These are phyloP conservation scores for Phytophthora kernoviae DNA, from an alignment of 352 stramenopile genomes.

Conservation along the genomic window DNA sequence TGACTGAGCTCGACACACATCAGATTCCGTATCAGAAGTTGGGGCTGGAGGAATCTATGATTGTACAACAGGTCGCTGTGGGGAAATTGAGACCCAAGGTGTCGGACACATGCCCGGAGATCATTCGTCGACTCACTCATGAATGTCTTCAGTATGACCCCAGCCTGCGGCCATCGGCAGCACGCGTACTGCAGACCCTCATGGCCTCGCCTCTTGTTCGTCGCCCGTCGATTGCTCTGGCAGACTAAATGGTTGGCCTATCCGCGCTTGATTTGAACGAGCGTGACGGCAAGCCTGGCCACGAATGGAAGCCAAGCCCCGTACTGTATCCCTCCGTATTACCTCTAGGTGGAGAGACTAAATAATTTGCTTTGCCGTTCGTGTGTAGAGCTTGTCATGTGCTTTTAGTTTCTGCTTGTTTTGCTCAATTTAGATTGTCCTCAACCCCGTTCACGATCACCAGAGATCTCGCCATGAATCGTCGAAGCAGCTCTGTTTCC, in stretches of 20 bases:
- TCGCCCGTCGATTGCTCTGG: slow-evolving; percentile 49
- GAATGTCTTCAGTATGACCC: slow-evolving; percentile 85
- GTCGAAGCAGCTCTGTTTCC: slow-evolving; percentile 13
- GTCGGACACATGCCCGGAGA: slow-evolving; percentile 75
- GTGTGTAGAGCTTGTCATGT: neutral
- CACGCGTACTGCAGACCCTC: slow-evolving; percentile 74
- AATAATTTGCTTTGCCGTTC: slow-evolving; percentile 20
- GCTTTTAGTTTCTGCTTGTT: slow-evolving; percentile 5
- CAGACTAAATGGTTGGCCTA: slow-evolving; percentile 33
- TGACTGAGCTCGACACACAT: slow-evolving; percentile 76
- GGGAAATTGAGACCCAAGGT: slow-evolving; percentile 80
- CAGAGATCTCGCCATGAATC: slow-evolving; percentile 5
- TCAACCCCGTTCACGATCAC: neutral
- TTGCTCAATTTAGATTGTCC: slow-evolving; percentile 16
- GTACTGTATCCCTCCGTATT: slow-evolving; percentile 34
- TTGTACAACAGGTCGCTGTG: slow-evolving; percentile 80
- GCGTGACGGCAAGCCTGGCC: slow-evolving; percentile 27
- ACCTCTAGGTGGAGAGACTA: slow-evolving; percentile 24
- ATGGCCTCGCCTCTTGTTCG: slow-evolving; percentile 67
- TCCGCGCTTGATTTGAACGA: slow-evolving; percentile 18
- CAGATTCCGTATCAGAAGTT: slow-evolving; percentile 74
- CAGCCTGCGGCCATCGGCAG: slow-evolving; percentile 63
- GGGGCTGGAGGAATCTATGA: slow-evolving; percentile 76
- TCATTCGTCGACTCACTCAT: slow-evolving; percentile 77
- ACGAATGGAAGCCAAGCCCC: slow-evolving; percentile 8